Evolutionary conservation across 2,329 filamentous ascomycete species (phyloP).

Genomic region (Hypomyces rosellus): DNA sequence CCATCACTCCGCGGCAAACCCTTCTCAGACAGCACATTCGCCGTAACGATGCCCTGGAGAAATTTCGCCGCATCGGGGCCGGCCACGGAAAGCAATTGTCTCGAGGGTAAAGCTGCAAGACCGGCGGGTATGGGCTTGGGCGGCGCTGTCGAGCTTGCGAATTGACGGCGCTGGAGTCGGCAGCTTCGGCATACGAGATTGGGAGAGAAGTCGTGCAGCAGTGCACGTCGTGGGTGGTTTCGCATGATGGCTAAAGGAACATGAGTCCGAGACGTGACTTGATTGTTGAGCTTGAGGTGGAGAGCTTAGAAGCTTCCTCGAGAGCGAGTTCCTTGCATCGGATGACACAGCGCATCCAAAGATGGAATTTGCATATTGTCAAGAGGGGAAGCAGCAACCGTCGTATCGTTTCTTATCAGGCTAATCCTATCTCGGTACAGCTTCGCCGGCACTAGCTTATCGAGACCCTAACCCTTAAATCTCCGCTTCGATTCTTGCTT

Average conservation of each 20-base stretch:
- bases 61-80: constrained; percentile 77
- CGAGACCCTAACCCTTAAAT: too few species aligned
- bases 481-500: too few species aligned
- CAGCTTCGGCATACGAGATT: constrained; percentile 25
- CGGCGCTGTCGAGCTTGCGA: constrained; percentile 24
- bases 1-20: constrained; percentile 38
- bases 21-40: constrained; percentile 36
- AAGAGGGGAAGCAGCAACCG: too few species aligned
- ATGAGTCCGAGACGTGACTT: neutral
- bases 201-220: constrained; percentile 10
- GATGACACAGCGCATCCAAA: too few species aligned
- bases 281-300: too few species aligned
- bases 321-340: too few species aligned
- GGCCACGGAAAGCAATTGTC: constrained; percentile 70
- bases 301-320: too few species aligned
- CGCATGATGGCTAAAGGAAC: constrained; percentile 12
- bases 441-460: too few species aligned
- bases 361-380: too few species aligned
- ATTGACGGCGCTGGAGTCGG: constrained; percentile 26
- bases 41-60: constrained; percentile 81
- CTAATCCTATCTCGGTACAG: too few species aligned
- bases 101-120: constrained; percentile 58
- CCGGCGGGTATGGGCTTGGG: constrained; percentile 40
- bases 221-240: constrained; percentile 18
- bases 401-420: too few species aligned